Base-by-base conservation (phyloP, 768 basidiomycete species). In the Podaxis sp. region DNA sequence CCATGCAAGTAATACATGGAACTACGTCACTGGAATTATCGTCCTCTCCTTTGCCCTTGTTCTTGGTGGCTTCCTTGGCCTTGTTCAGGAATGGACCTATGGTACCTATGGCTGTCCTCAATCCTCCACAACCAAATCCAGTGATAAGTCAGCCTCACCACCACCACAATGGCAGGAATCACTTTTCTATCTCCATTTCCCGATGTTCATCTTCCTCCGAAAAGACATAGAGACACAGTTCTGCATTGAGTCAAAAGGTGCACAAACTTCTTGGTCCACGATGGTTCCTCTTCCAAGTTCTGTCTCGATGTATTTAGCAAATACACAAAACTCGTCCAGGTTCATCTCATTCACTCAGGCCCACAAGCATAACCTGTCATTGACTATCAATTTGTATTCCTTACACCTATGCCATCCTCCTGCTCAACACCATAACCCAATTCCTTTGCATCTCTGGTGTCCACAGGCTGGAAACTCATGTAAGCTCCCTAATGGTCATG, bases 161-260 rank as follows among this genome's bases (percentile, higher is more conserved):
- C 47, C 59, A 12, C 60, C 60, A 22, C 64, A 63, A 36, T 97
- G 95, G 95, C 85, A 90, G 69, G 95, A 97, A 75, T 88, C 86
- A 55, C 86, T 98, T 84, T 98, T 96, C 77, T 98, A 94, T 76
- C 80, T 92, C 22, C 93, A 94, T 73, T 85, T 88, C 68, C 93
- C 91, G 5, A 80, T 93, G 79, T 94, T 94, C 76, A 63, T 82
- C 63, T 84, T 85, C 60, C 76, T 91, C 41, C 76, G 85, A 0
- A 67, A 76, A 19, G 84, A 83, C 68, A 77, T 94, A 61, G 47
- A 68, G 7, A 59, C 70, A 0, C 88, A 89, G 66, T 70, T 85
- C 25, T 61, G 68, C 2, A 65, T 73, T 0, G 70, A 89, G 29
- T 79, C 79, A 65, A 67, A 76, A 55, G 67, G 73, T n/a, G 78